phyloP scores from a whole-genome alignment of 148 eudicot genomes.

The Salicornia ramosissima region DNA sequence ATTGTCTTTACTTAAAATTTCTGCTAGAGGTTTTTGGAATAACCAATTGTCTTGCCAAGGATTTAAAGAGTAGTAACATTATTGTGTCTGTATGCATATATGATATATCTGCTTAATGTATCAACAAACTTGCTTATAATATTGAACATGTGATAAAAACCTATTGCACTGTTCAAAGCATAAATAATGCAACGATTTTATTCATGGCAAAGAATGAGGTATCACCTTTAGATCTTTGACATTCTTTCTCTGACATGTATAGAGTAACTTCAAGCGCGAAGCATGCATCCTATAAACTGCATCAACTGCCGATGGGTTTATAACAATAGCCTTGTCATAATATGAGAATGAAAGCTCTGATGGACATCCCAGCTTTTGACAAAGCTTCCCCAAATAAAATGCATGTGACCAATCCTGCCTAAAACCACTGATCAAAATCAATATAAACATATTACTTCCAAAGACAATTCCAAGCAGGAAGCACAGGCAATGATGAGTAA shows the following conservation, averaged over 20 bases:
- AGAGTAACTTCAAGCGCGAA: conserved; percentile 89
- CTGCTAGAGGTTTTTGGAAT: too few relatives aligned
- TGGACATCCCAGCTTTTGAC: conserved; percentile 77
- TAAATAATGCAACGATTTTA: not conserved
- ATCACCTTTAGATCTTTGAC: conserved; percentile 68
- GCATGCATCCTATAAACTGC: conserved; percentile 98
- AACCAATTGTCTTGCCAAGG: too few relatives aligned
- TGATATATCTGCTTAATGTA: not conserved
- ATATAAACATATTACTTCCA: conserved; percentile 5
- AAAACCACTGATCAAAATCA: conserved; percentile 18
- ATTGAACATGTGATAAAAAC: not conserved
- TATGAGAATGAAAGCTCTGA: conserved; percentile 61
- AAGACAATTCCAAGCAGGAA: conserved; percentile 5
- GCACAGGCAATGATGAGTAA: not conserved
- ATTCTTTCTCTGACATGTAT: conserved; percentile 55
- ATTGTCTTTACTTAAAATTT: too few relatives aligned
- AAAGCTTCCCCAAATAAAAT: conserved; percentile 84
- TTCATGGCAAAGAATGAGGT: conserved; percentile 8
- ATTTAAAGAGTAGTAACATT: not conserved
- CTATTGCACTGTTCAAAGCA: not conserved
- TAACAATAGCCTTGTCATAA: conserved; percentile 66
- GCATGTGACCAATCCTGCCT: conserved; percentile 97
- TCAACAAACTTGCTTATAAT: not conserved
- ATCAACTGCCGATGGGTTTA: conserved; percentile 93
- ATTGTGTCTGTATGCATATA: not conserved